Conservation (phyloP, 768 basidiomycete species). For the Naganishia antarctica region DNA sequence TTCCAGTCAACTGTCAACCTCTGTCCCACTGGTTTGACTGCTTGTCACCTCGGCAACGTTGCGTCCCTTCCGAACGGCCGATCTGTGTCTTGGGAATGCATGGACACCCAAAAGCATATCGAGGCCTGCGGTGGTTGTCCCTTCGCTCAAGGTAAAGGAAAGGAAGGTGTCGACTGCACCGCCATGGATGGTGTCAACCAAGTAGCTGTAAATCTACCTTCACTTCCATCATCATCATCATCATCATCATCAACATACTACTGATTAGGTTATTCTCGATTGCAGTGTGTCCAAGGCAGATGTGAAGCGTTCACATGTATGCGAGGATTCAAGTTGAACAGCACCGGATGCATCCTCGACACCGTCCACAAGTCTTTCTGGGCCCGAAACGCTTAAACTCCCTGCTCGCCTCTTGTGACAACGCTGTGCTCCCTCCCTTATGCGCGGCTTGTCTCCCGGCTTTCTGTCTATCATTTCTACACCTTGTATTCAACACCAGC, state of each 20-base stretch:
- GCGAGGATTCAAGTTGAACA: constrained; percentile 14
- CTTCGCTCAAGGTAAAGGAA: neutral
- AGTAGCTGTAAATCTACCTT: neutral
- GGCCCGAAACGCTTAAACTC: neutral
- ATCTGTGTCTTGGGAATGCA: constrained; percentile 8
- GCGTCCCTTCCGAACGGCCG: neutral
- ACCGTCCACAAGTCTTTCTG: constrained; percentile 11
- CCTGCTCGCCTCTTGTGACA: too few species aligned
- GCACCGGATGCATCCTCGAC: constrained; percentile 3
- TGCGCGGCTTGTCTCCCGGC: too few species aligned
- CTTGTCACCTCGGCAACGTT: constrained; percentile 14
- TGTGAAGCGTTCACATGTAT: constrained; percentile 14
- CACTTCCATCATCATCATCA: too few species aligned
- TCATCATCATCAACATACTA: neutral
- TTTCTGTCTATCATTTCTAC: too few species aligned
- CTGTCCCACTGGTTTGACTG: constrained; percentile 1
- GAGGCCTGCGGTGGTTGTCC: constrained; percentile 22
- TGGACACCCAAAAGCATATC: constrained; percentile 7
- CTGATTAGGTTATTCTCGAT: neutral
- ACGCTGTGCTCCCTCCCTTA: too few species aligned
- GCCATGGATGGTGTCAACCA: constrained; percentile 6
- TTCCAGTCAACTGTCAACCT: neutral
- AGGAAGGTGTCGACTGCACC: constrained; percentile 6
- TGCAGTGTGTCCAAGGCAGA: constrained; percentile 9
- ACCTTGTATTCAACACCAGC: too few species aligned